Base-by-base conservation (phyloP, 2,329 filamentous ascomycete species). In the Ceratocystiopsis minuta region DNA sequence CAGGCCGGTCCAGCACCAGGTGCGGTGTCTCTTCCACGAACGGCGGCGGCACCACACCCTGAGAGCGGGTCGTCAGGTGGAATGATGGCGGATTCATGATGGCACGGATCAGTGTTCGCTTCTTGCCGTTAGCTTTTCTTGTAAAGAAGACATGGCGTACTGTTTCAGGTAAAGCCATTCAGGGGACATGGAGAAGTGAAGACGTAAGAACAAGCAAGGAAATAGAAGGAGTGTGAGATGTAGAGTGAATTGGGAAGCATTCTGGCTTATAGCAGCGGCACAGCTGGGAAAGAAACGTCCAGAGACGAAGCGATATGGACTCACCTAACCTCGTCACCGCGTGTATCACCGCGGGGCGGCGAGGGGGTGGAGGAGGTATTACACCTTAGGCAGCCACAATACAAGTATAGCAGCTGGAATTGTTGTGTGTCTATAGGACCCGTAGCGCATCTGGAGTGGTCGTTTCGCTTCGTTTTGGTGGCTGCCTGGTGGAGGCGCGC, bases 61-160 rank as follows among this genome's bases (percentile, higher is more conserved):
- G 42, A 2, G 48, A 47, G 16, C 44, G 43, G 6, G 47, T 46
- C 15, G 36, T 31, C 2, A 38, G 42, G 38, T 49, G 24, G 9
- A 6, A 42, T 11, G 38, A 24, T 6, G 46, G 42, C 2, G 49
- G 44, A 34, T 48, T 48, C 49, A 50, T 50, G 44, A 40, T 40
- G 40, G 45, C 42, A 24, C 45, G 40, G 32, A 42, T 46, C 41
- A 44, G 42, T 16, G 37, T 46, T 31, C 41, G 44, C 39, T 43
- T 43, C 32, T 39, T 37, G 39, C 39, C 44, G 10, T 41, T 34
- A 11, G 37, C 34, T 11, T 28, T 41, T 5, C 32, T 34, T n/a
- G 44, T 33, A 31, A 45, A 45, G 41, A 41, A 43, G 34, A 45
- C 36, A 17, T 41, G 41, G 33, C 39, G 20, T 20, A 38, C 43